Evolutionary conservation across 306 rosid species (phyloP), one percentile per base, ranked within the genome.

Genomic region (Cicer chorassanicum): DNA sequence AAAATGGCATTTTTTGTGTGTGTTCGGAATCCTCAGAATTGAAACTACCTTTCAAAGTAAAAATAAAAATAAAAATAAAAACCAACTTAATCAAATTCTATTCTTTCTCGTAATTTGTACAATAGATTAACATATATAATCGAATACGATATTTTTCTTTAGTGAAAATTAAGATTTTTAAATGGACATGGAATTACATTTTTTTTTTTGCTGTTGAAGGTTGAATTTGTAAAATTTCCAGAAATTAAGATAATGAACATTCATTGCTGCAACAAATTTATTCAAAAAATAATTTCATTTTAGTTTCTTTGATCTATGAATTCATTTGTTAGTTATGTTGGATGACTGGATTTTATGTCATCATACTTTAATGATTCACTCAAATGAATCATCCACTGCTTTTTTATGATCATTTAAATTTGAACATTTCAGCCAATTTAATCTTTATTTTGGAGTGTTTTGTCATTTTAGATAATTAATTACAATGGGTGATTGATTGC

Each of bases 161-260:
- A 16, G n/a, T 13, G 39, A 1, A 21, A 19, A 41, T 12, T 71
- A 14, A 34, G 67, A 64, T 18, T 78, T 41, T 51, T 66, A 19
- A 6, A 6, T 49, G 56, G 65, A 1, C 40, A 29, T 10, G 56
- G 5, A 57, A 57, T 34, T 59, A 59, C 12, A n/a, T 5, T 13
- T 9, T 6, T 9, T 6, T 16, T 16, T 2, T 78, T 60, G 21
- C 48, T 13, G 18, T 61, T 65, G 44, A 13, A 11, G 65, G 13
- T 61, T 65, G 36, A 29, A 29, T 29, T 29, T 29, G 36, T 29
- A 29, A 29, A 29, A 29, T 29, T 68, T 65, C 34, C 24, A 40
- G 51, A 63, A 46, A 45, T 70, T 54, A 55, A 11, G 48, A 61
- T 76, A 29, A 39, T 49, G 55, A 55, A 38, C 66, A 24, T 14